Evolutionary conservation across 73 alveolate genomes (phyloP), one percentile per base, ranked within the genome.

Genomic region (Paramecium primaurelia): DNA sequence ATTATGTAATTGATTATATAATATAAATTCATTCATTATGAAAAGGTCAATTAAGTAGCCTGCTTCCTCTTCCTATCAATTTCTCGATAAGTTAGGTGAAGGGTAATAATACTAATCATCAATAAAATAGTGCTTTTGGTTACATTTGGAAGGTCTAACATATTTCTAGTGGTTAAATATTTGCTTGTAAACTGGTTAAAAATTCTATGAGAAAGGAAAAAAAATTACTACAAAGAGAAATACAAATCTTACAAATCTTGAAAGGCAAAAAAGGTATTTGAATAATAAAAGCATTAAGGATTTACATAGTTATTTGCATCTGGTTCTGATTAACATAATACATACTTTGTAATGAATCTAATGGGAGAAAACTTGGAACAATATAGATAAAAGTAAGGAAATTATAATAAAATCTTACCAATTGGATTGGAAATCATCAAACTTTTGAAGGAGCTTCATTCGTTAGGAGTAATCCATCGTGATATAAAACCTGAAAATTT

Each of bases 331-430:
- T 97, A 96, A 22, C 97, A 96, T 75, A 95, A 96, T 68, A 96
- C 96, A 68, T 93, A 94, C 73, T 94, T 96, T 96, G 98, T 96
- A 0, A 96, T 96, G 96, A 96, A 96, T 42, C 88, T 97, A 71
- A 86, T 98, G 73, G 99, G 99, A 2, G 99, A 99, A 8, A 94
- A 97, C 42, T 93, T 97, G 42, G 99, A 97, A 58, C 97, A 96
- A 80, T 86, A 95, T 40, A 92, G 96, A 45, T 86, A 91, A 28
- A 95, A 88, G 71, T 93, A 42, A 14, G 91, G 91, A 45, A 80
- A 80, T 49, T 80, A 45, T 5, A 42, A 25, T 20, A 10, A 38
- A 42, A 42, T 75, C 28, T 25, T 75, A 12, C 58, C 58, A 0
- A 10, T 49, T 3, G 91, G 77, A 42, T 47, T 45, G 26, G 47